phyloP scores from a whole-genome alignment of 164 flowering plant species.

The Pachysandra terminalis region DNA sequence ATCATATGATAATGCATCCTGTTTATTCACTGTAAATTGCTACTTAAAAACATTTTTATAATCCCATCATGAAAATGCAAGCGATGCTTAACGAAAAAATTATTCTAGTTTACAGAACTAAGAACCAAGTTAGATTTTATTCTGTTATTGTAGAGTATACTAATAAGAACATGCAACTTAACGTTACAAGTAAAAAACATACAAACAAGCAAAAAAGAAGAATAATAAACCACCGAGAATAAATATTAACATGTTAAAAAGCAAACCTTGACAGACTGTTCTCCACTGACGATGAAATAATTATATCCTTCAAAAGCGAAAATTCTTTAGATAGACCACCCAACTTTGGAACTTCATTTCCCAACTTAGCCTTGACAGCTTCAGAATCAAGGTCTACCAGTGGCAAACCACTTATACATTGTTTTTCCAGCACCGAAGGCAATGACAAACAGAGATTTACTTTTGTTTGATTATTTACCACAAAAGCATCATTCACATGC shows the following conservation, averaged over 20 bases:
- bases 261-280: conserved; percentile 55
- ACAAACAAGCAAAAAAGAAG: not conserved
- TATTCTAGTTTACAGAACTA: not conserved
- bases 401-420: conserved; percentile 13
- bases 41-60: not conserved
- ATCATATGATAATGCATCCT: no score
- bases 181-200: not conserved
- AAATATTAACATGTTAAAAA: not conserved
- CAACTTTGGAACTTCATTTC: conserved; percentile 30
- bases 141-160: not conserved
- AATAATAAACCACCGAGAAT: not conserved
- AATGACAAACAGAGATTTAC: conserved; percentile 36
- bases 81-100: not conserved
- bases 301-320: conserved; percentile 57
- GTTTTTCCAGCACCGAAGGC: conserved; percentile 19
- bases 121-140: not conserved
- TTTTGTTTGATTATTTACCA: conserved; percentile 43
- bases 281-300: conserved; percentile 45
- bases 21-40: not conserved
- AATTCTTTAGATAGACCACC: conserved; percentile 89
- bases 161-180: not conserved
- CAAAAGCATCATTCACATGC: conserved; percentile 37
- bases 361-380: conserved; percentile 16
- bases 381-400: conserved; percentile 16
- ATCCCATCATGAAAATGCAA: not conserved